Evolutionary conservation across 441 rosid genomes (phyloP).

Genomic region (Dalechampia spathulata): DNA sequence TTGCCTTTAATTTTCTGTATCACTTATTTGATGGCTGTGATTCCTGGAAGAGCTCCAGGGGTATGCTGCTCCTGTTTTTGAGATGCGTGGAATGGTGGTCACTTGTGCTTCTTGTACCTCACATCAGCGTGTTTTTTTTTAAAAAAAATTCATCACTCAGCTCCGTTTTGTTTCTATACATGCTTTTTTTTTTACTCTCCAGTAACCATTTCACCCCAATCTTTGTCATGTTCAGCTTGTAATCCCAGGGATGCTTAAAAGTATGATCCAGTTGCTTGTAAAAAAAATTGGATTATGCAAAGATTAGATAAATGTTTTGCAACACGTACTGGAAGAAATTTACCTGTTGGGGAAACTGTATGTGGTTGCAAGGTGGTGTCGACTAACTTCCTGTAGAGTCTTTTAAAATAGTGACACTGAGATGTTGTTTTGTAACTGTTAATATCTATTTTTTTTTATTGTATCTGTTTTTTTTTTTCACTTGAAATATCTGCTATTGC

Average conservation of each 20-base stretch:
- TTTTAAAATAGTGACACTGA: neutral
- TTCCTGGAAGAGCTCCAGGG: slow-evolving; percentile 13
- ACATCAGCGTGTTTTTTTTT: too few species aligned
- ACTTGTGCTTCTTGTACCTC: neutral
- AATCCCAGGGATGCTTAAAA: too few species aligned
- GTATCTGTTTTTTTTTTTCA: slow-evolving; percentile 8
- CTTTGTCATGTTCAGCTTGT: too few species aligned
- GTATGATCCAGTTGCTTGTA: too few species aligned
- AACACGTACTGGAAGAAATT: too few species aligned
- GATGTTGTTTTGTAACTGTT: neutral
- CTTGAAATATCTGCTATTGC: slow-evolving; percentile 21
- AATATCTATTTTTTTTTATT: neutral
- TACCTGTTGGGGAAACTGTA: neutral
- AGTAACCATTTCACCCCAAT: too few species aligned
- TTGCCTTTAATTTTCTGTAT: neutral
- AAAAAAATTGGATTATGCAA: too few species aligned
- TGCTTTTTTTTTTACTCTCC: neutral
- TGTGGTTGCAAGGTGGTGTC: neutral
- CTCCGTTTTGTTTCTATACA: too few species aligned
- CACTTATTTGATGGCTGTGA: slow-evolving; percentile 9
- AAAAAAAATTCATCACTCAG: too few species aligned
- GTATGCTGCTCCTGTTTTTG: slow-evolving; percentile 12
- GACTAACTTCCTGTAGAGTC: neutral
- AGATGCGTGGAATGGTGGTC: slow-evolving; percentile 19
- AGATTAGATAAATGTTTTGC: neutral